Evolutionary conservation across 2,329 filamentous ascomycete species (phyloP).

Genomic region (Hymenoscyphus infarciens): DNA sequence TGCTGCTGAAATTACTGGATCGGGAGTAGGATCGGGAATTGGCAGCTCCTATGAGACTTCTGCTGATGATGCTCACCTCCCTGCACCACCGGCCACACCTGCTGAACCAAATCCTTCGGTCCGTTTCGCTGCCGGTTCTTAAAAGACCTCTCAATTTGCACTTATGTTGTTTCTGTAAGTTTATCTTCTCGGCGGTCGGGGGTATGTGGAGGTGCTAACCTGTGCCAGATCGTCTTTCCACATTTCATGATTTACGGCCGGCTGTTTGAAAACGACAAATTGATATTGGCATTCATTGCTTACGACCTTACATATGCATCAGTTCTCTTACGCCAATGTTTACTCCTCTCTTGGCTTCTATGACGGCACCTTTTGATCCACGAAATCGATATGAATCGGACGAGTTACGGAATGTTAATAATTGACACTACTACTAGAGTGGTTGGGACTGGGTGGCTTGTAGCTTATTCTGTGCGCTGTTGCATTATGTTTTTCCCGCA

Average conservation of each 20-base stretch:
- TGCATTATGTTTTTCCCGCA: neutral
- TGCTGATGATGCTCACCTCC: conserved; percentile 7
- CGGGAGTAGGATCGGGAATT: conserved; percentile 10
- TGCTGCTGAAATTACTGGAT: conserved; percentile 16
- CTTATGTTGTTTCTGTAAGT: neutral
- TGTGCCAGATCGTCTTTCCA: neutral
- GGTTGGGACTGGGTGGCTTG: conserved; percentile 1
- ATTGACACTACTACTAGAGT: neutral
- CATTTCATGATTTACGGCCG: neutral
- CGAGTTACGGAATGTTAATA: neutral
- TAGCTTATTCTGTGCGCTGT: neutral
- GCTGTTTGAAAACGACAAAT: conserved; percentile 1
- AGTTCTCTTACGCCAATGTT: neutral
- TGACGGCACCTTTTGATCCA: neutral
- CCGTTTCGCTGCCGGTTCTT: conserved; percentile 6
- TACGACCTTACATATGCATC: neutral
- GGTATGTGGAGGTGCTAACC: neutral
- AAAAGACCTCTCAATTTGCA: neutral
- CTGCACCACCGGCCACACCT: conserved; percentile 6
- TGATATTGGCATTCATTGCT: neutral
- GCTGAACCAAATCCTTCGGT: conserved; percentile 3
- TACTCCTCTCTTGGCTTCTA: neutral
- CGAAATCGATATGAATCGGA: neutral
- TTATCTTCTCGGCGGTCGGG: neutral
- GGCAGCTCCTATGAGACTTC: conserved; percentile 20